Base-by-base conservation (phyloP, 306 rosid species). In the Coriaria nepalensis region DNA sequence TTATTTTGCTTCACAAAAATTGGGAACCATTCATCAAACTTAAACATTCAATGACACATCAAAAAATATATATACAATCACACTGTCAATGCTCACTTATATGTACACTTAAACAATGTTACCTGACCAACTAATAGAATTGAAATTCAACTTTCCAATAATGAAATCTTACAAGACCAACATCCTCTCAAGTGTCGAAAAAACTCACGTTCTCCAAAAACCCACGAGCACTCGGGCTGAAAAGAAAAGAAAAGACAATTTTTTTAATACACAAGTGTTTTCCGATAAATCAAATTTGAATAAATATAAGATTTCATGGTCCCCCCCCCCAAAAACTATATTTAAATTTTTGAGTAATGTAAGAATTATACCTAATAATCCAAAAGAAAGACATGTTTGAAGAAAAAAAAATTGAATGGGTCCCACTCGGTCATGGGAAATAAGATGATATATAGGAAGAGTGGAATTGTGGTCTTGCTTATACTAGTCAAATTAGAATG, bases 141-240 rank as follows among this genome's bases (percentile, higher is more conserved):
- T n/a, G n/a, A n/a, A n/a, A n/a, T n/a, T n/a, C n/a, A n/a, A n/a
- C n/a, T n/a, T n/a, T n/a, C n/a, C n/a, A n/a, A n/a, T n/a, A 69
- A 81, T 65, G 73, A 88, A 74, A 83, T 81, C 90, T 88, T 62
- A 67, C 58, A 88, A 77, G 95, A 88, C 95, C 86, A 88, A 88
- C 93, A 84, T 88, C 49, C 97, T 81, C 82, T 75, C 64, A 72
- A 70, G 73, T 72, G 87, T 84, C 90, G 72, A n/a, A n/a, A n/a
- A n/a, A n/a, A n/a, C n/a, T n/a, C n/a, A n/a, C 93, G 73, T 74
- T 90, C 78, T 79, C 75, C 97, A 59, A 84, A 81, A 84, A 70
- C 84, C 95, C 97, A 84, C 95, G 97, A 85, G 87, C 95, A 74
- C 79, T 73, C 76, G 50, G 76, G 57, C 86, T 53, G 55, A 61